Evolutionary conservation across 2,329 filamentous ascomycete genomes (phyloP), one percentile per base, ranked within the genome.

Genomic region (Microsporum audouinii): DNA sequence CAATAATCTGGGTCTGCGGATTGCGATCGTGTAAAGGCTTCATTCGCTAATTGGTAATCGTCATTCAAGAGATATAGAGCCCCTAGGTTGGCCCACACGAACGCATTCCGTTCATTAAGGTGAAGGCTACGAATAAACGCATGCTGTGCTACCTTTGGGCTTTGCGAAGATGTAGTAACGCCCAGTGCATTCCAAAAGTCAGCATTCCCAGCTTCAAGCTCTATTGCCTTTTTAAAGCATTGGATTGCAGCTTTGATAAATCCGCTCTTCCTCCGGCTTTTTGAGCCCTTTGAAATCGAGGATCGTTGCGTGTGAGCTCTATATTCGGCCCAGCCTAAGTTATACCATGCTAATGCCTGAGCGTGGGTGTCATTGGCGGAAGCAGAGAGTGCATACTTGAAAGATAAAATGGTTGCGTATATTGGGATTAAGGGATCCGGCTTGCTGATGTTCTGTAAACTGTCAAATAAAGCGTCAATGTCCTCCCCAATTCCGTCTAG

Each of bases 141-240:
- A 72, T 99, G 95, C 72, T 99, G 94, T 0, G 94, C 86, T 1
- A 99, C 89, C 61, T 87, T 85, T 0, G 91, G 88, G 69, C 89
- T 96, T 66, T 96, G 81, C 53, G 84, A 84, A 64, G 89, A 91
- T 1, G 94, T 96, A 31, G 89, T 90, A 2, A 97, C 89, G 57
- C 92, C 94, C 2, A 99, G 80, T 0, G 94, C 87, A 70, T 97
- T 97, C 94, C 94, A 99, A 72, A 97, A 97, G 66, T 97, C 92
- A 0, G 89, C 79, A 70, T 97, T 99, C 58, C 91, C 89, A 5
- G 91, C 88, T 73, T 99, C 95, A 0, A 96, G 80, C 74, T 97
- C 94, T 65, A 99, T 99, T 0, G 94, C 89, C 51, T 89, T 83
- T 76, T 99, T 99, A 81, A 99, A 97, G 68, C 89, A 94, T 60